Percentiles rank a stretch among this genome's conserved stretches.
Conservation (phyloP, 2,329 filamentous ascomycete genomes). For the Fusarium metavorans region DNA sequence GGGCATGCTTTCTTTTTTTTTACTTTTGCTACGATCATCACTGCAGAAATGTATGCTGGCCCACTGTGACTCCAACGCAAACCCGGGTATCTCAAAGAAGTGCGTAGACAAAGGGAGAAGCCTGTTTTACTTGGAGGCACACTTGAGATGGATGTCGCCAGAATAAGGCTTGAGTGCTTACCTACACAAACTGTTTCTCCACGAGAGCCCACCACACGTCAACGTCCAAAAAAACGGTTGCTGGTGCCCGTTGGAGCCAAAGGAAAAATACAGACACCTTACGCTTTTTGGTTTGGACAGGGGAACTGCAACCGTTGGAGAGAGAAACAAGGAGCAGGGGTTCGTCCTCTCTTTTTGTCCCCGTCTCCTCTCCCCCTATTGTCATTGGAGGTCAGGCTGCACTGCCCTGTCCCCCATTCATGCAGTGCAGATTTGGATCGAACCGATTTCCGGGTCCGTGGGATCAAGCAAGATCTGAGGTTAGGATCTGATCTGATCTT, state of each 20-base stretch:
- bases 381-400: not conserved
- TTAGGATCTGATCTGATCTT: not conserved
- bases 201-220: no score
- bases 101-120: not conserved
- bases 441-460: conserved; percentile 23
- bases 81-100: not conserved
- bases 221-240: not conserved
- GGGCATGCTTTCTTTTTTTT: conserved; percentile 16
- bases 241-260: not conserved
- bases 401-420: not conserved
- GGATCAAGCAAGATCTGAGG: not conserved
- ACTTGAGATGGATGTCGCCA: not conserved
- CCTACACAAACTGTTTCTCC: not conserved
- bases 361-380: not conserved
- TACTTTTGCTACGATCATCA: not conserved
- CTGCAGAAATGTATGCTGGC: not conserved
- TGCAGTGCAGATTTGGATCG: conserved; percentile 18
- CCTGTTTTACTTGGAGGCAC: not conserved
- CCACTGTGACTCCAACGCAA: not conserved
- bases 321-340: conserved; percentile 24
- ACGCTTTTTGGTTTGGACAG: not conserved
- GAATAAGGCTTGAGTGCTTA: not conserved
- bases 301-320: conserved; percentile 5
- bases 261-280: conserved; percentile 4
- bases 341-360: not conserved